Evolutionary conservation across 129 eudicot species (phyloP), one percentile per base, ranked within the genome.

Genomic region (Helianthus tuberosus): DNA sequence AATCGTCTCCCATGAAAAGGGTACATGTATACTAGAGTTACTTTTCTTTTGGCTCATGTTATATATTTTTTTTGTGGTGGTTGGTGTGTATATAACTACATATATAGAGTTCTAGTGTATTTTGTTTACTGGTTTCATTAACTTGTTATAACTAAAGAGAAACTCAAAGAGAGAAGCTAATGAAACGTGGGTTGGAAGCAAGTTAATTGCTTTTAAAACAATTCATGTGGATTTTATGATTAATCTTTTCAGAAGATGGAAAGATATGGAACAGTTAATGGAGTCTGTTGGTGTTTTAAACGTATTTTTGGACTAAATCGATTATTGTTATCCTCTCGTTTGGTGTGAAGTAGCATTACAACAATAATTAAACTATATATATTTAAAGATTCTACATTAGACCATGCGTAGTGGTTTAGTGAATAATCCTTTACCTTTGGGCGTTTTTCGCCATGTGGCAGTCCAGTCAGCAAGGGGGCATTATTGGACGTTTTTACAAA

Each of bases 1-100:
- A 50, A 70, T 77, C 14, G 55, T 77, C n/a, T 77, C 82, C 82
- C 77, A 69, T n/a, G 71, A 77, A 70, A 70, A 77, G 51, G 82
- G 82, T 38, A 77, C 71, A 49, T 70, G 76, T 61, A 70, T 61
- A 57, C 1, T 52, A 23, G 71, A 70, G 25, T 61, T 77, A 6
- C 57, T 12, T 51, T 77, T 70, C 57, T 70, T 77, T 64, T 61
- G 58, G 55, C 49, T 62, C 82, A 70, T 77, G 69, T 62, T 60
- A 59, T 73, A 11, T 14, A 2, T 29, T 5, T 6, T 4, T 2
- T 5, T 62, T 70, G 38, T 55, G n/a, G n/a, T 58, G 36, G 72
- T 75, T 46, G 64, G 41, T 62, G 36, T 55, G 14, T 51, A 27
- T 66, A 3, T 55, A 11, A 47, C 32, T 46, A 39, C 68, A 11